Evolutionary conservation across 805 yeast species (phyloP).

Genomic region (Yarrowia divulgata): DNA sequence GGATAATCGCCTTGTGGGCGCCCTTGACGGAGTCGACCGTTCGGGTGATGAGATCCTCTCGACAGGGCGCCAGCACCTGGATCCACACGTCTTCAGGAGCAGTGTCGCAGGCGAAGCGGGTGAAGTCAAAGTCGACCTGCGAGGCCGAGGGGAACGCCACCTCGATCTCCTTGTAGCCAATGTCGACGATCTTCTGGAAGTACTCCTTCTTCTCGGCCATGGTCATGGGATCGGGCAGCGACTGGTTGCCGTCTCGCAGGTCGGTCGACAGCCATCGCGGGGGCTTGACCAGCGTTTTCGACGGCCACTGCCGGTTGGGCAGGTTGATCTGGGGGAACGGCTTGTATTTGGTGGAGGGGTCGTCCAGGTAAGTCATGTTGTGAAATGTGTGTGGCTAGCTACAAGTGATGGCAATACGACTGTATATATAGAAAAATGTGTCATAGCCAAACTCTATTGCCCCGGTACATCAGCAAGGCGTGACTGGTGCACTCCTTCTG

Average conservation of each 20-base stretch:
- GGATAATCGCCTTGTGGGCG: slow-evolving; percentile 77
- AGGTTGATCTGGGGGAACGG: slow-evolving; percentile 62
- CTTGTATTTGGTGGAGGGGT: slow-evolving; percentile 57
- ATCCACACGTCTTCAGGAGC: slow-evolving; percentile 80
- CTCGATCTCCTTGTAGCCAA: slow-evolving; percentile 84
- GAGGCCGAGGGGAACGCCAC: slow-evolving; percentile 85
- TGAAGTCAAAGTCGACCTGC: slow-evolving; percentile 81
- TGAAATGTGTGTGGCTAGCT: background rate
- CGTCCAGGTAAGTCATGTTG: slow-evolving; percentile 30
- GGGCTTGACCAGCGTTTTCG: slow-evolving; percentile 61
- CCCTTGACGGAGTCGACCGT: slow-evolving; percentile 77
- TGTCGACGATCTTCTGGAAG: slow-evolving; percentile 69
- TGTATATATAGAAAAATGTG: slow-evolving; percentile 30
- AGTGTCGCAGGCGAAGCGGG: slow-evolving; percentile 72
- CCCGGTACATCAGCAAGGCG: slow-evolving; percentile 35
- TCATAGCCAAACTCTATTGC: slow-evolving; percentile 18
- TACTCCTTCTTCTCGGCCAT: slow-evolving; percentile 75
- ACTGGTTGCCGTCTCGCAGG: slow-evolving; percentile 83
- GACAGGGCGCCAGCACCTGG: slow-evolving; percentile 78
- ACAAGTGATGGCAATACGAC: too few species aligned
- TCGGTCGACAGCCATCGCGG: slow-evolving; percentile 89
- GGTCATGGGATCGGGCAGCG: slow-evolving; percentile 88
- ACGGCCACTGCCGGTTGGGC: slow-evolving; percentile 76
- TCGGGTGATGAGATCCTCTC: slow-evolving; percentile 73
- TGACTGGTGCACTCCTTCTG: background rate